Evolutionary conservation across 2,329 filamentous ascomycete genomes (phyloP).

Genomic region (Dactylellina drechsleri): DNA sequence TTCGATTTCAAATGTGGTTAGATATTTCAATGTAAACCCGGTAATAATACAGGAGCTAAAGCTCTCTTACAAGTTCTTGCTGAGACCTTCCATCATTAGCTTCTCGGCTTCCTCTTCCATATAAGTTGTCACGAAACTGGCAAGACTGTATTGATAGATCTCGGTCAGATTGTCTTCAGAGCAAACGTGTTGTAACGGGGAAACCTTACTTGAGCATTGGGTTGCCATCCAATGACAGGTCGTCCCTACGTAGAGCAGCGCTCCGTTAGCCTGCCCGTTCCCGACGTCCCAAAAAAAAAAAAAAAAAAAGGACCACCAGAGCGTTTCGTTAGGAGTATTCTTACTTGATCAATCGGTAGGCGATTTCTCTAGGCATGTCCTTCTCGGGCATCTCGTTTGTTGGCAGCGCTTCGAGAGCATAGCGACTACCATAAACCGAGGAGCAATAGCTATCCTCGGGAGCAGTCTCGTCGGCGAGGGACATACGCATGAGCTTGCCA

Average conservation of each 20-base stretch:
- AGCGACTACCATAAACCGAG: conserved; percentile 87
- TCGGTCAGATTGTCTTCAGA: conserved; percentile 16
- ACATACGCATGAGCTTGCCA: conserved; percentile 44
- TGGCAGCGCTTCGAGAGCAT: conserved; percentile 82
- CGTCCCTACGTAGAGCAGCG: conserved; percentile 66
- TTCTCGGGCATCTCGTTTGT: conserved; percentile 84
- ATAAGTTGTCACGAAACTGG: conserved; percentile 94
- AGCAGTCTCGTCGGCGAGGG: conserved; percentile 36
- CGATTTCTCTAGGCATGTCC: conserved; percentile 90
- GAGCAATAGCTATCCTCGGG: conserved; percentile 72
- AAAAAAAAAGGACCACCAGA: background rate
- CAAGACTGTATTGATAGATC: conserved; percentile 69
- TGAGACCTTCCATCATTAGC: conserved; percentile 90
- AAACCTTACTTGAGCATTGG: conserved; percentile 79
- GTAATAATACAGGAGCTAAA: conserved; percentile 51
- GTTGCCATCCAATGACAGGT: conserved; percentile 89
- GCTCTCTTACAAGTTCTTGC: conserved; percentile 78
- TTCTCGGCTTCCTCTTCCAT: conserved; percentile 98
- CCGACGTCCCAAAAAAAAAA: background rate
- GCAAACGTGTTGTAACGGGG: background rate
- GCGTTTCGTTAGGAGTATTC: background rate
- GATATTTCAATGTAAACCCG: background rate
- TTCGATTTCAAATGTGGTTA: background rate
- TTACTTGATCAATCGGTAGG: conserved; percentile 91
- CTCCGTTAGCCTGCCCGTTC: background rate